These are phyloP conservation scores for Keqinozyma sinolaborantium DNA, from an alignment of 1,139 yeast species.

Conservation along the genomic window DNA sequence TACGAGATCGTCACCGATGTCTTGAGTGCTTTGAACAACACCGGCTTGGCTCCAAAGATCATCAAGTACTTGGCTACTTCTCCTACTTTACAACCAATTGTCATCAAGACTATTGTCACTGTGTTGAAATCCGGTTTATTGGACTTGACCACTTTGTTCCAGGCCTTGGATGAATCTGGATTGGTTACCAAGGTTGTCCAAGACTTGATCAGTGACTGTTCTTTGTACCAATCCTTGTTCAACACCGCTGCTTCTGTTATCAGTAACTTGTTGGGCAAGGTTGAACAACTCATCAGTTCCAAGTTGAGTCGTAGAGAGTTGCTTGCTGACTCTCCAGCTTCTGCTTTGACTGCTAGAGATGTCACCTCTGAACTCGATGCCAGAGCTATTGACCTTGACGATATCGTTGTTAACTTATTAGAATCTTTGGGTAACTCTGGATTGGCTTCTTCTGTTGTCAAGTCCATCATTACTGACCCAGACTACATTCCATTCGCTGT, in stretches of 20 bases:
- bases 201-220: conserved; percentile 40
- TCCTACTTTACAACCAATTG: conserved; percentile 32
- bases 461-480: conserved; percentile 37
- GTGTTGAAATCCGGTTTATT: conserved; percentile 31
- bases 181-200: conserved; percentile 34
- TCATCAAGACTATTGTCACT: conserved; percentile 26
- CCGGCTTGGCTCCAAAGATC: conserved; percentile 36
- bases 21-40: conserved; percentile 35
- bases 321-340: background rate
- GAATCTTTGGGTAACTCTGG: conserved; percentile 42
- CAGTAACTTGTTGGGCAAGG: conserved; percentile 24
- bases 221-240: conserved; percentile 35
- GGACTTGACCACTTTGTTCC: conserved; percentile 30
- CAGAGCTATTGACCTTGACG: conserved; percentile 19
- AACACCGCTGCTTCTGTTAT: conserved; percentile 29
- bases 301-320: conserved; percentile 3
- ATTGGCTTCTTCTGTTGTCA: conserved; percentile 39
- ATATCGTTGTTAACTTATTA: conserved; percentile 33
- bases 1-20: conserved; percentile 40
- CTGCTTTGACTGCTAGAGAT: conserved; percentile 1
- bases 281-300: conserved; percentile 19
- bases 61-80: conserved; percentile 34
- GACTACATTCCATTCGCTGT: conserved; percentile 36
- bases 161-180: conserved; percentile 37
- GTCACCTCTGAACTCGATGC: conserved; percentile 6